Conservation (phyloP, 768 basidiomycete genomes). For the Leccinellum luteum region DNA sequence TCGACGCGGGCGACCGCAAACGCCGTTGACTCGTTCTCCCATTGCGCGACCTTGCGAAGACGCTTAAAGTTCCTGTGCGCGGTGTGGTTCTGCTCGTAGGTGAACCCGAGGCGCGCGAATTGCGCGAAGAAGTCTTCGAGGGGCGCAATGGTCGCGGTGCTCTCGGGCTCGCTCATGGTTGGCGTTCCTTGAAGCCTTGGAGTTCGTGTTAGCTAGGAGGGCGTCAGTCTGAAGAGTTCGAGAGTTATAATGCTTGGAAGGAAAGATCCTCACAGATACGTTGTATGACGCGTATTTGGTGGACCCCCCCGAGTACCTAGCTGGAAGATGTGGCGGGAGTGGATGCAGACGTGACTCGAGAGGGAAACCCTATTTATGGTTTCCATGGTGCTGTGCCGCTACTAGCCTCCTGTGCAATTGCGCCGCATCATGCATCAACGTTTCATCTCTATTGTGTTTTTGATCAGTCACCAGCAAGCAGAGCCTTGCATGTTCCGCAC, state of each 20-base stretch:
- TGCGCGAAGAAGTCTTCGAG: slow-evolving; percentile 26
- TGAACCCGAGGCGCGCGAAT: slow-evolving; percentile 16
- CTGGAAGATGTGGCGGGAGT: not conserved
- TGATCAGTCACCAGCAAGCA: too few species aligned
- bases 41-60: slow-evolving; percentile 5
- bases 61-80: slow-evolving; percentile 22
- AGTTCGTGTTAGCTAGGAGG: not conserved
- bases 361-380: not conserved
- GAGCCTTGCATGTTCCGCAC: not conserved
- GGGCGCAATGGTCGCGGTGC: slow-evolving; percentile 9
- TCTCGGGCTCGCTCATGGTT: too few species aligned
- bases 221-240: not conserved
- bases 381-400: not conserved
- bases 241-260: not conserved
- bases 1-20: not conserved
- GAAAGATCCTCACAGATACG: not conserved
- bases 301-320: not conserved
- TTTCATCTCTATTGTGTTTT: too few species aligned
- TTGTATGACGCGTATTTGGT: too few species aligned
- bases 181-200: not conserved
- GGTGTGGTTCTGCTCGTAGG: slow-evolving; percentile 9
- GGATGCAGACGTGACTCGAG: not conserved
- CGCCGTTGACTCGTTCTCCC: not conserved
- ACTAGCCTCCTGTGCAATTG: too few species aligned
- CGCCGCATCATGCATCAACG: too few species aligned